Percentiles rank a stretch among this genome's conserved stretches.
phyloP scores from a whole-genome alignment of 768 basidiomycete species.

The Mycena galericulata region DNA sequence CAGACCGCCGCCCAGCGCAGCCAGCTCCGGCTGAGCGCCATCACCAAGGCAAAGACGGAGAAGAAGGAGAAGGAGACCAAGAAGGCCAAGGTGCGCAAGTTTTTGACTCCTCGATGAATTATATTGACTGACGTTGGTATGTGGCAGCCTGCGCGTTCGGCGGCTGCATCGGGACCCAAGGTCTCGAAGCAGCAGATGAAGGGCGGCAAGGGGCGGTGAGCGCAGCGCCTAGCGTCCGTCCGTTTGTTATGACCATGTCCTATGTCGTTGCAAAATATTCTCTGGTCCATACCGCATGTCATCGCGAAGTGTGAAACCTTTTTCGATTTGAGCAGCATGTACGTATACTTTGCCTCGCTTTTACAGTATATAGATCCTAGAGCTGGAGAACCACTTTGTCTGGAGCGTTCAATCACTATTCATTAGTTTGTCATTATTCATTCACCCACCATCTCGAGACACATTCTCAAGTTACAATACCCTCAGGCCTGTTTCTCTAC shows the following conservation, averaged over 20 bases:
- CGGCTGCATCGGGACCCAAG: conserved; percentile 75
- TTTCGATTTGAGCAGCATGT: too few species aligned
- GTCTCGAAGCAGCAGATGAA: conserved; percentile 98
- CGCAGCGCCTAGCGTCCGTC: neutral
- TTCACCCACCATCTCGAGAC: too few species aligned
- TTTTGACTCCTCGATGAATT: neutral
- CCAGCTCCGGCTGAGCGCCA: conserved; percentile 86
- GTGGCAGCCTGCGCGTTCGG: conserved; percentile 67
- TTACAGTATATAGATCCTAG: too few species aligned
- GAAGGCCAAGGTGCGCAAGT: conserved; percentile 79
- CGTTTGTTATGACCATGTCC: conserved; percentile 25
- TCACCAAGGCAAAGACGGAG: conserved; percentile 94
- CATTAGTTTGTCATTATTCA: too few species aligned
- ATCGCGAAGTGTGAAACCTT: too few species aligned
- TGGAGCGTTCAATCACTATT: too few species aligned
- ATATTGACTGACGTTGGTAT: neutral
- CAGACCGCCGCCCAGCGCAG: conserved; percentile 88
- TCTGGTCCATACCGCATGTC: conserved; percentile 10
- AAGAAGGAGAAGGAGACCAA: conserved; percentile 97
- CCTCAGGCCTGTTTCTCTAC: too few species aligned
- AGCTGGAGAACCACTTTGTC: too few species aligned
- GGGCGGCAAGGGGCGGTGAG: conserved; percentile 84
- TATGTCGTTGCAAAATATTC: conserved; percentile 21
- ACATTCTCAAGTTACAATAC: too few species aligned
- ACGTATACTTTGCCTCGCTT: too few species aligned